These are phyloP conservation scores for Zopfia rhizophila DNA, from an alignment of 2,329 filamentous ascomycete genomes.

Conservation along the genomic window DNA sequence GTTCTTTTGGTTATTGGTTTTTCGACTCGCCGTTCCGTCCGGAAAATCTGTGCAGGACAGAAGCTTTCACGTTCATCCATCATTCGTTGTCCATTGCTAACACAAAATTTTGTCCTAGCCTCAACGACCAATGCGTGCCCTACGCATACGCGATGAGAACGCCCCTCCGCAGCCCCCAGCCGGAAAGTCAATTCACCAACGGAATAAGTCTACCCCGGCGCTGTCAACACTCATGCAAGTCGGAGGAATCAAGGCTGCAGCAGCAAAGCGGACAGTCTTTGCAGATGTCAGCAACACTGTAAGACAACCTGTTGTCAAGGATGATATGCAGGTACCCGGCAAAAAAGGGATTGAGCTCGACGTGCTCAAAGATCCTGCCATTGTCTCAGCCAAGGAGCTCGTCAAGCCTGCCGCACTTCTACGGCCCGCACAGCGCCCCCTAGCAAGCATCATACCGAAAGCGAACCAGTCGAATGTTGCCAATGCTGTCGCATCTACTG, in stretches of 20 bases:
- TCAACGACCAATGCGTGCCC: conserved; percentile 69
- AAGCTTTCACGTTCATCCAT: neutral
- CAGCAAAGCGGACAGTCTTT: conserved; percentile 81
- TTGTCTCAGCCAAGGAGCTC: conserved; percentile 47
- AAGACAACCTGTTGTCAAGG: conserved; percentile 56
- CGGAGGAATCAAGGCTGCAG: conserved; percentile 68
- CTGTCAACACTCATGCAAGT: conserved; percentile 66
- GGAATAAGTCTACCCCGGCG: conserved; percentile 80
- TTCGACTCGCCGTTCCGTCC: neutral
- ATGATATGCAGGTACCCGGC: conserved; percentile 64
- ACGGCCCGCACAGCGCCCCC: conserved; percentile 71
- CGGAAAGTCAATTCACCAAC: conserved; percentile 72
- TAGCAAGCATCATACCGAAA: conserved; percentile 42
- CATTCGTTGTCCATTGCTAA: too few relatives aligned
- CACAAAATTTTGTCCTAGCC: conserved; percentile 62
- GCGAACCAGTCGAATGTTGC: conserved; percentile 24
- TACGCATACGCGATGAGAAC: conserved; percentile 79
- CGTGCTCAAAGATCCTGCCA: conserved; percentile 44
- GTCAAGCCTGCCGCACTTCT: conserved; percentile 59
- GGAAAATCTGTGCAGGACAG: conserved; percentile 5
- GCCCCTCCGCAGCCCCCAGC: conserved; percentile 53
- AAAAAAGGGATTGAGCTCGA: conserved; percentile 57
- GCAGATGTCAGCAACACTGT: conserved; percentile 82
- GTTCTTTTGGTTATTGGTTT: conserved; percentile 10
- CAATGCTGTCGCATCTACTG: conserved; percentile 28